phyloP scores from a whole-genome alignment of 805 yeast genomes.

The Ogataea henricii region DNA sequence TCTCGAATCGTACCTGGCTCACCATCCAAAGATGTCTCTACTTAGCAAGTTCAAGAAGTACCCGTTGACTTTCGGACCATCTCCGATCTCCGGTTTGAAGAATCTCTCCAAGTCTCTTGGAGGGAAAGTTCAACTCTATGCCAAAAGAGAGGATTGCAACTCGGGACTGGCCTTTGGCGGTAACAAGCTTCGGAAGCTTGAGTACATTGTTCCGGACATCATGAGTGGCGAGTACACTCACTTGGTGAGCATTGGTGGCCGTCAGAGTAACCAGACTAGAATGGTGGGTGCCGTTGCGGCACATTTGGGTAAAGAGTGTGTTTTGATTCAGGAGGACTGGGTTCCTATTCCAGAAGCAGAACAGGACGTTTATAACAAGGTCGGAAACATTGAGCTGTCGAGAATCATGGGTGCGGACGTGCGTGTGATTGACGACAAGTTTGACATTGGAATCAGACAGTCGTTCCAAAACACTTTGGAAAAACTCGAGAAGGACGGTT shows the following conservation, averaged over 20 bases:
- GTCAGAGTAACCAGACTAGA: slow-evolving; percentile 30
- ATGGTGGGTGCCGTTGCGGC: slow-evolving; percentile 41
- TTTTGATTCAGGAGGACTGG: slow-evolving; percentile 40
- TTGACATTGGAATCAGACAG: slow-evolving; percentile 39
- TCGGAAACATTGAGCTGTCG: slow-evolving; percentile 39
- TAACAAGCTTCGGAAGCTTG: not conserved
- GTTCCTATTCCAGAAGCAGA: slow-evolving; percentile 38
- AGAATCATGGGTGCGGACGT: slow-evolving; percentile 41
- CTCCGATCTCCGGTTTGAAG: not conserved
- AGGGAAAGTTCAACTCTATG: not conserved
- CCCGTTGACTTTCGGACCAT: not conserved
- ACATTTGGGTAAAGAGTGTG: slow-evolving; percentile 37
- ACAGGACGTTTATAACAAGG: slow-evolving; percentile 33
- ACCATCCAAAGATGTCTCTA: not conserved
- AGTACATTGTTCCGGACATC: slow-evolving; percentile 3
- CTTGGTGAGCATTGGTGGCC: slow-evolving; percentile 5
- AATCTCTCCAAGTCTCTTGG: slow-evolving; percentile 1
- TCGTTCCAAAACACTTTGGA: slow-evolving; percentile 36
- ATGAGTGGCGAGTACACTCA: slow-evolving; percentile 2
- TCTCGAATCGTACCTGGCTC: no score
- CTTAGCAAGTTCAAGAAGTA: not conserved
- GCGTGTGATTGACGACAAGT: slow-evolving; percentile 36
- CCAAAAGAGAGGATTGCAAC: slow-evolving; percentile 2
- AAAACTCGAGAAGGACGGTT: slow-evolving; percentile 31
- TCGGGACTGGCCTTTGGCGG: slow-evolving; percentile 1